These are phyloP conservation scores for Xylariaceae sp. DNA, from an alignment of 2,329 filamentous ascomycete genomes.

Conservation along the genomic window DNA sequence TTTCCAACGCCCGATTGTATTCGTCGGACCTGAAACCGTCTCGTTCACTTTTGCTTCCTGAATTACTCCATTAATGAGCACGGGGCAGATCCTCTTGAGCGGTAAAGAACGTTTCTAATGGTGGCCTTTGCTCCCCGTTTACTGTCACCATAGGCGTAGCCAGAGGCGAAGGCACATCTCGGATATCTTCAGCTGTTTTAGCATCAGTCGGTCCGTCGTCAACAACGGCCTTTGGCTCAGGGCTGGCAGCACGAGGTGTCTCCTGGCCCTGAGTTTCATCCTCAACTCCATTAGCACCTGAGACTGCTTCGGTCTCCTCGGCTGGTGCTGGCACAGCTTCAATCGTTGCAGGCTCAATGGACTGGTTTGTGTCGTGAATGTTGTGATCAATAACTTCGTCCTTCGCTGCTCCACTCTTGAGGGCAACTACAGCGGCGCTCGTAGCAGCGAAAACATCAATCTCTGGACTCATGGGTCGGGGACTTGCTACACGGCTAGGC, in stretches of 20 bases:
- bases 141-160: conserved; percentile 6
- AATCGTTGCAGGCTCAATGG: conserved; percentile 8
- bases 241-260: conserved; percentile 7
- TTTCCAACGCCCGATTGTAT: no score
- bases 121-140: conserved; percentile 13
- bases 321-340: conserved; percentile 3
- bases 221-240: conserved; percentile 9
- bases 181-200: no score
- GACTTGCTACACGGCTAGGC: conserved; percentile 27
- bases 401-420: conserved; percentile 3
- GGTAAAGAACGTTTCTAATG: conserved; percentile 52
- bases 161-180: no score
- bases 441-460: conserved; percentile 7
- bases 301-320: conserved; percentile 1
- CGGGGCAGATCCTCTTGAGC: conserved; percentile 41
- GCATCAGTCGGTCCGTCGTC: neutral
- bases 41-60: no score
- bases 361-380: conserved; percentile 10
- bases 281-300: neutral
- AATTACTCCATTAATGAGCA: neutral
- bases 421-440: conserved; percentile 5
- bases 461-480: conserved; percentile 22
- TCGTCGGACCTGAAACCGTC: no score
- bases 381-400: conserved; percentile 8
- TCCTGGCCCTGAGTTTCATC: neutral